Evolutionary conservation across 495 filamentous ascomycete genomes (phyloP).

Genomic region (Aspergillus nanangensis): DNA sequence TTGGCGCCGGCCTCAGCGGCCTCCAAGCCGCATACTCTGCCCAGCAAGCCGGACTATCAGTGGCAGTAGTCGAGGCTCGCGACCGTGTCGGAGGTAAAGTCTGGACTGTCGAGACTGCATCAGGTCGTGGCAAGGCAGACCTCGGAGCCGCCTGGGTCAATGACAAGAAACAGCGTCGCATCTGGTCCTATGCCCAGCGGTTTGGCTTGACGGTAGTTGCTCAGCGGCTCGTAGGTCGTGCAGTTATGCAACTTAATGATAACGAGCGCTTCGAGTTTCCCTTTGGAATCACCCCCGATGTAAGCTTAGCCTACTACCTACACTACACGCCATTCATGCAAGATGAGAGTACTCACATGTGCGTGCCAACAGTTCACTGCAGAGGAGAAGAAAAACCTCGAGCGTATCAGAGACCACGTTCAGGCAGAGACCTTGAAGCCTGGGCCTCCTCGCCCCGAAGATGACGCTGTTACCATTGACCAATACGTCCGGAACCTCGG

Average conservation of each 20-base stretch:
- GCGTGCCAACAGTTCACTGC: constrained; percentile 19
- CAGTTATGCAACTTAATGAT: constrained; percentile 1
- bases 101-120: constrained; percentile 16
- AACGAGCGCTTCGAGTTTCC: constrained; percentile 4
- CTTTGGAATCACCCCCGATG: constrained; percentile 8
- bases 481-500: constrained; percentile 17
- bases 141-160: constrained; percentile 50
- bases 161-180: constrained; percentile 35
- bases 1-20: constrained; percentile 50
- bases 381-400: constrained; percentile 20
- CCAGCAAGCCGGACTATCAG: constrained; percentile 35
- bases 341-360: not conserved
- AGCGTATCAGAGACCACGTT: constrained; percentile 6
- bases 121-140: constrained; percentile 29
- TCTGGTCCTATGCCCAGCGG: constrained; percentile 19
- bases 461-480: constrained; percentile 28
- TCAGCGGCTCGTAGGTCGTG: constrained; percentile 29
- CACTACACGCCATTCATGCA: too few species aligned
- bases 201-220: constrained; percentile 19
- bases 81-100: constrained; percentile 51
- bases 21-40: constrained; percentile 40
- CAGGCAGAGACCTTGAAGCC: constrained; percentile 11
- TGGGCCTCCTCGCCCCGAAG: constrained; percentile 1
- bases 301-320: too few species aligned
- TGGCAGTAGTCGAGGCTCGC: constrained; percentile 43